Evolutionary conservation across 352 stramenopile species (phyloP).

Genomic region (Globisporangium echinulatum): DNA sequence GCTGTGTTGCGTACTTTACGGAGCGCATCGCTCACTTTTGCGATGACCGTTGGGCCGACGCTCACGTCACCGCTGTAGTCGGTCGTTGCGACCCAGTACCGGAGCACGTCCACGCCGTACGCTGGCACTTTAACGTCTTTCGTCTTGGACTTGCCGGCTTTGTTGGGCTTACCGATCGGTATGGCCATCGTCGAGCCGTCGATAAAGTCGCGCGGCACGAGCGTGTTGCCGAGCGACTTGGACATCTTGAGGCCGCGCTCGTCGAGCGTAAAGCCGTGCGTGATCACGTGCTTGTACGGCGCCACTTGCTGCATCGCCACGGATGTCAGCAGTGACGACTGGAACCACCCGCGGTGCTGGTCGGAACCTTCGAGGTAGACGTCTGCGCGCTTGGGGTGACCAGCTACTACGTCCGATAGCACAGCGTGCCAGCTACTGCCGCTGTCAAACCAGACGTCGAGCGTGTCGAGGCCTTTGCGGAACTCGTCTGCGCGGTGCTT

Average conservation of each 20-base stretch:
- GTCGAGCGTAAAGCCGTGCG: conserved; percentile 98
- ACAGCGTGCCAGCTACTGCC: conserved; percentile 77
- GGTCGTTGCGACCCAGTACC: conserved; percentile 96
- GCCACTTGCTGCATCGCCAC: conserved; percentile 73
- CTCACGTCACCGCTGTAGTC: conserved; percentile 96
- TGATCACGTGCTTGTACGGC: conserved; percentile 97
- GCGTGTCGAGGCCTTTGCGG: conserved; percentile 95
- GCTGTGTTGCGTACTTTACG: conserved; percentile 95
- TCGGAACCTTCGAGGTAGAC: conserved; percentile 97
- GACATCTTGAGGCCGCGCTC: conserved; percentile 99
- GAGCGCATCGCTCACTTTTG: conserved; percentile 72
- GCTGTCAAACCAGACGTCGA: conserved; percentile 99
- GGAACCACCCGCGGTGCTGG: conserved; percentile 98
- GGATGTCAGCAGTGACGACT: conserved; percentile 95
- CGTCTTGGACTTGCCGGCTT: conserved; percentile 63
- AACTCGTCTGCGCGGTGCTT: conserved; percentile 82
- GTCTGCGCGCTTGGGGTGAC: conserved; percentile 79
- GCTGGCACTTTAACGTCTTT: conserved; percentile 70
- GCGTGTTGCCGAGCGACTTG: conserved; percentile 97
- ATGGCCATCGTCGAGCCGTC: conserved; percentile 70
- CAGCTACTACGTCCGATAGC: conserved; percentile 21
- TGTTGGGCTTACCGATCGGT: conserved; percentile 39
- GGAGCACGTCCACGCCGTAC: conserved; percentile 96
- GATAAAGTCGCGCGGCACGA: conserved; percentile 94
- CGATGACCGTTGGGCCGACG: conserved; percentile 90